phyloP scores from a whole-genome alignment of 371 early-diverging fungal genomes.

The Batrachochytrium dendrobatidis region DNA sequence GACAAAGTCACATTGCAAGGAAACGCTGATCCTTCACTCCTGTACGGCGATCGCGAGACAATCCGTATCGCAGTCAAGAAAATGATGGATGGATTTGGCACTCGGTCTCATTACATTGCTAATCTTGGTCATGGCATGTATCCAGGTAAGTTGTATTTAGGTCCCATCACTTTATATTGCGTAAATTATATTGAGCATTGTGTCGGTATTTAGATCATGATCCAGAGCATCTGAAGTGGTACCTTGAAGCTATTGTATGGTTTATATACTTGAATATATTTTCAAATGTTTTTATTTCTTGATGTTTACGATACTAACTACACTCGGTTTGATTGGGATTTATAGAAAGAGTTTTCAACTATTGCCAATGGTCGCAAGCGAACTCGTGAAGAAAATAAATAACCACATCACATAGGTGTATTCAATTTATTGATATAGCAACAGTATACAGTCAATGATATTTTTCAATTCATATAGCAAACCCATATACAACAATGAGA shows the following conservation, averaged over 20 bases:
- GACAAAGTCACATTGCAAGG: constrained; percentile 72
- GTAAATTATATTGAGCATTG: not conserved
- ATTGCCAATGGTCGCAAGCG: no score
- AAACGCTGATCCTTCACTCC: constrained; percentile 84
- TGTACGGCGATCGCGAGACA: constrained; percentile 69
- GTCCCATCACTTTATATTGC: not conserved
- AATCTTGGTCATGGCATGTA: constrained; percentile 95
- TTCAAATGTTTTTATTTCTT: no score
- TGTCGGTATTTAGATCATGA: constrained; percentile 27
- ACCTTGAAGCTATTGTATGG: constrained; percentile 39
- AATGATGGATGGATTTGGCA: constrained; percentile 82
- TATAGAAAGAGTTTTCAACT: no score
- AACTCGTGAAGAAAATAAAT: no score
- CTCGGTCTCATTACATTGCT: constrained; percentile 68
- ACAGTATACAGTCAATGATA: no score
- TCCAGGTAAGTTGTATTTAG: constrained; percentile 23
- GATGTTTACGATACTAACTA: no score
- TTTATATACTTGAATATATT: no score
- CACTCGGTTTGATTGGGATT: no score
- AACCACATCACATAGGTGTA: no score
- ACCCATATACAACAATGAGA: no score
- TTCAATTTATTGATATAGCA: no score
- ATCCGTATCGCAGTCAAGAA: constrained; percentile 64
- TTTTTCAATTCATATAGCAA: no score
- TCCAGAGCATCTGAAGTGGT: constrained; percentile 38